These are phyloP conservation scores for Fomitopsis schrenkii DNA, from an alignment of 1,284 basidiomycete species.

Conservation along the genomic window DNA sequence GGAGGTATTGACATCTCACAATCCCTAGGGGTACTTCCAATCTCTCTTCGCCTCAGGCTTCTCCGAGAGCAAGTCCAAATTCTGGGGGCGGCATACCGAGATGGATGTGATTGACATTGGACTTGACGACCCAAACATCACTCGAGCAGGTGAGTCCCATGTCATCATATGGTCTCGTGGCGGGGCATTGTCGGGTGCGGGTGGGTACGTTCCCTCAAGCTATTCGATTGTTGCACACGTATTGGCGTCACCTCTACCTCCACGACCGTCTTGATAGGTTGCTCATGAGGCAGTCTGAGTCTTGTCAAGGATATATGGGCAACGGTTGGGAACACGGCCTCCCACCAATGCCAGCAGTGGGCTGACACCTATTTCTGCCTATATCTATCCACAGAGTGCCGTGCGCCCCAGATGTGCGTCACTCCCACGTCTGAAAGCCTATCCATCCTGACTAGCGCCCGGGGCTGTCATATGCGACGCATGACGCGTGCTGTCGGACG, in stretches of 20 bases:
- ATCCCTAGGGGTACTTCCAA: constrained; percentile 73
- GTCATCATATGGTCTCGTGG: not conserved
- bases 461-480: not conserved
- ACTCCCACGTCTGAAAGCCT: no score
- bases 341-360: no score
- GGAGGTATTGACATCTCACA: constrained; percentile 1
- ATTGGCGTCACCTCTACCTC: not conserved
- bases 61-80: constrained; percentile 31
- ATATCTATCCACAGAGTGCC: no score
- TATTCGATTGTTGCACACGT: no score
- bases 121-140: constrained; percentile 86
- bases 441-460: not conserved
- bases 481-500: not conserved
- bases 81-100: constrained; percentile 12
- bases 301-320: no score
- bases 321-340: no score
- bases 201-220: not conserved
- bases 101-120: constrained; percentile 56
- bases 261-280: not conserved
- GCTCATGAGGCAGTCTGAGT: no score
- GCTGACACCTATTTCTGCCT: no score
- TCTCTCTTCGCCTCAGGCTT: constrained; percentile 84
- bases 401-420: no score
- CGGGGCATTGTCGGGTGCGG: not conserved
- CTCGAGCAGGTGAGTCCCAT: constrained; percentile 60